Evolutionary conservation across 1,284 basidiomycete species (phyloP), one percentile per base, ranked within the genome.

Genomic region (Vanrija pseudolonga): DNA sequence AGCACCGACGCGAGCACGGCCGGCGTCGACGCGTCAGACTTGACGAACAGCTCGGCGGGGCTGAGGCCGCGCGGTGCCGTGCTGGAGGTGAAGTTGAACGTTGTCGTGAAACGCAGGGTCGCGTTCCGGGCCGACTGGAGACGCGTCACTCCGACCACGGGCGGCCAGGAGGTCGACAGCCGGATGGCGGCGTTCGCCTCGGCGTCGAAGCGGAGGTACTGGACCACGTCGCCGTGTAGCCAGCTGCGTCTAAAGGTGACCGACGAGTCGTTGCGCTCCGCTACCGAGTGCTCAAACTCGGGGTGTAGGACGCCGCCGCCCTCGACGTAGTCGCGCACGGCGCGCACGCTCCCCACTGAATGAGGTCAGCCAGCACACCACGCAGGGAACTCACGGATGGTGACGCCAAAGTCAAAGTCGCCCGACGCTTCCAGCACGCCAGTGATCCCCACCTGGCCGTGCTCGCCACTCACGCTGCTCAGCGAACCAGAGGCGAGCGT

Each of bases 201-300:
- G 1, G 68, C 62, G 8, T 64, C 59, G 24, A 77, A 69, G 18
- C 63, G 65, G 44, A 78, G 60, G 51, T 76, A 74, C 38, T 76
- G 67, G 4, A 71, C 65, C 1, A 72, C 72, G 0, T 75, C 71
- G 6, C 71, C 73, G 62, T 79, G 78, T 55, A 80, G 73, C 76
- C 78, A 80, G 19, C 68, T 63, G 17, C 78, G 72, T 52, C 76
- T 69, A 5, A 80, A 68, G 45, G 70, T 69, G 28, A 79, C 61
- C 11, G 60, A 67, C 3, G 67, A 64, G 41, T 62, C 55, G 56
- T 69, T 73, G 53, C 69, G 69, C 11, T 63, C 56, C 8, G 72
- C 72, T 26, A 80, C 63, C 12, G 78, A 78, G 64, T 78, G 79
- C 68, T 78, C 78, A 74, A 80, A 79, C 50, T 79, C 72, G 45